Evolutionary conservation across 176 grass and related monocot genomes (phyloP).

Genomic region (Aegilops tauschii): DNA sequence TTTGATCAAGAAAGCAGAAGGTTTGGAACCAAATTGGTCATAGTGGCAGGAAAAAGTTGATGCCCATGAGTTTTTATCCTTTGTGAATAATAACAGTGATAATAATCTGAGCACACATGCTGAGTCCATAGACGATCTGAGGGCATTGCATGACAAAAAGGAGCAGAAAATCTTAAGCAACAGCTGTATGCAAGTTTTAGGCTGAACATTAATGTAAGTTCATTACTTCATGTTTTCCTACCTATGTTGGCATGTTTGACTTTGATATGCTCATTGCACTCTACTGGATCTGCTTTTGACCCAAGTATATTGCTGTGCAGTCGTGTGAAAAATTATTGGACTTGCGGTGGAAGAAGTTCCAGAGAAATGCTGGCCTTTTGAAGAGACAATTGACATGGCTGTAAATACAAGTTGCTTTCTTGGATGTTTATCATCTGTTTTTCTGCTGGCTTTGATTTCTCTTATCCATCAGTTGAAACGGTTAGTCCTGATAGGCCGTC

Average conservation of each 20-base stretch:
- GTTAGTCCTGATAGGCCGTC: slow-evolving; percentile 7
- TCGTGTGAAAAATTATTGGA: slow-evolving; percentile 73
- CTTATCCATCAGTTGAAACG: background rate
- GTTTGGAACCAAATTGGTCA: slow-evolving; percentile 41
- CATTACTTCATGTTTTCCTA: background rate
- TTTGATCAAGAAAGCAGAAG: slow-evolving; percentile 80
- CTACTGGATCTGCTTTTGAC: slow-evolving; percentile 1
- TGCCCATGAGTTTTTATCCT: background rate
- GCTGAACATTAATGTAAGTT: slow-evolving; percentile 74
- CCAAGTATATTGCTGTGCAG: slow-evolving; percentile 37
- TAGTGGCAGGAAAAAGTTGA: background rate
- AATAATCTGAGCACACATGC: slow-evolving; percentile 43
- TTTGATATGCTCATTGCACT: background rate
- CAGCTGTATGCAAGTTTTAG: slow-evolving; percentile 60
- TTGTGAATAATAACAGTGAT: background rate
- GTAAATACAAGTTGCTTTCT: slow-evolving; percentile 45
- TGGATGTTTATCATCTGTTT: background rate
- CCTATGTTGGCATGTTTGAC: background rate
- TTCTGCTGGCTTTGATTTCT: background rate
- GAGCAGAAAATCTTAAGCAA: slow-evolving; percentile 58
- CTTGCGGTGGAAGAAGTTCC: slow-evolving; percentile 75
- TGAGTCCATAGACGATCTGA: slow-evolving; percentile 78
- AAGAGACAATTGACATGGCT: slow-evolving; percentile 89
- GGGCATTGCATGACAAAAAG: slow-evolving; percentile 62
- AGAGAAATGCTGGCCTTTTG: slow-evolving; percentile 77